A percentile compares a stretch with the other conserved stretches of the same genome.
phyloP scores from a whole-genome alignment of 2,329 filamentous ascomycete species.

The Penicillium paneum region DNA sequence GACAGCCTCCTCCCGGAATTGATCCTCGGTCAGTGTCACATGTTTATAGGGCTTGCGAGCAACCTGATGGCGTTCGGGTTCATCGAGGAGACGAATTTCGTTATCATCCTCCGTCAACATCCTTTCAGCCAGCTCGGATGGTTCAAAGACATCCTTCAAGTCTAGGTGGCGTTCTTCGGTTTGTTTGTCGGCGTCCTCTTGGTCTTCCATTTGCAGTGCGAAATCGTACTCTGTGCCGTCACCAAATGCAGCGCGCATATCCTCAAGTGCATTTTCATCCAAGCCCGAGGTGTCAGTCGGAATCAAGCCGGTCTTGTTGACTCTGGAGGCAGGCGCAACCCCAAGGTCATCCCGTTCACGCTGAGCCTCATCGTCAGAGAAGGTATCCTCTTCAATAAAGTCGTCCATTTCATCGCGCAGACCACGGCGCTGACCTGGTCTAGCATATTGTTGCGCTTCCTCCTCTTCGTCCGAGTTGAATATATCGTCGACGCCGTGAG shows the following conservation, averaged over 20 bases:
- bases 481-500: slow-evolving; percentile 80
- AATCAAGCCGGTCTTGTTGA: slow-evolving; percentile 63
- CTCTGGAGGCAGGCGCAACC: slow-evolving; percentile 74
- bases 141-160: slow-evolving; percentile 97
- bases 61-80: slow-evolving; percentile 91
- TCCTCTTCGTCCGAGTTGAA: slow-evolving; percentile 94
- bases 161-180: slow-evolving; percentile 81
- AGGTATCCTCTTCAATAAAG: slow-evolving; percentile 96
- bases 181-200: slow-evolving; percentile 72
- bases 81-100: slow-evolving; percentile 78
- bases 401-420: slow-evolving; percentile 81
- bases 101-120: slow-evolving; percentile 96
- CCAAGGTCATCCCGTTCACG: slow-evolving; percentile 81
- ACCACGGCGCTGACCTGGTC: slow-evolving; percentile 52
- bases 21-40: slow-evolving; percentile 73
- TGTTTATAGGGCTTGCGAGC: slow-evolving; percentile 85
- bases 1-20: slow-evolving; percentile 81
- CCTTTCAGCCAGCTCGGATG: slow-evolving; percentile 88
- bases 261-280: slow-evolving; percentile 88
- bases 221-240: slow-evolving; percentile 95
- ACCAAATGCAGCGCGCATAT: slow-evolving; percentile 94
- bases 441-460: slow-evolving; percentile 52
- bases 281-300: slow-evolving; percentile 78
- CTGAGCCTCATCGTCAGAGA: slow-evolving; percentile 76
- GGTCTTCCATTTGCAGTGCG: slow-evolving; percentile 84